A percentile compares a stretch with the other conserved stretches of the same genome.
Conservation (phyloP, 768 basidiomycete species). For the Agaricus subrufescens region DNA sequence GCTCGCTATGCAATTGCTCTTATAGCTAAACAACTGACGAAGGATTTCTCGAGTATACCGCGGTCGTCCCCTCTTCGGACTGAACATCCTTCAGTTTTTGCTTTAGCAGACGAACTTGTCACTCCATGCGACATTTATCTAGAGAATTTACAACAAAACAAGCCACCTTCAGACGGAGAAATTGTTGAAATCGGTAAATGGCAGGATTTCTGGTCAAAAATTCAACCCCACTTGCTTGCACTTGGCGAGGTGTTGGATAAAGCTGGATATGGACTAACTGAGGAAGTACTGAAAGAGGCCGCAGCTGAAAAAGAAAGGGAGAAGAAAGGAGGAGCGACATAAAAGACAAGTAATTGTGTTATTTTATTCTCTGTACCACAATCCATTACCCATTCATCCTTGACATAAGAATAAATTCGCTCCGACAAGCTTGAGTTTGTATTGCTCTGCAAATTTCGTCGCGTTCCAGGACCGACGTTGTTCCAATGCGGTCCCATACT, state of each 20-base stretch:
- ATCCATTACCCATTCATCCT: background rate
- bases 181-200: conserved; percentile 3
- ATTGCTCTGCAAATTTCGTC: conserved; percentile 41
- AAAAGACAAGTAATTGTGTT: background rate
- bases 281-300: background rate
- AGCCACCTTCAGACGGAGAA: background rate
- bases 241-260: conserved; percentile 9
- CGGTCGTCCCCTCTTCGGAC: background rate
- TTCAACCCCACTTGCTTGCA: background rate
- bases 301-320: background rate
- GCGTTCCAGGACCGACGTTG: conserved; percentile 55
- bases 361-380: background rate
- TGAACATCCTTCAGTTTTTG: conserved; percentile 1
- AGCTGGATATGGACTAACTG: conserved; percentile 1
- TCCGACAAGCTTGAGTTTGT: conserved; percentile 54
- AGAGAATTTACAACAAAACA: background rate
- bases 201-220: conserved; percentile 12
- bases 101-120: conserved; percentile 1
- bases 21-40: background rate
- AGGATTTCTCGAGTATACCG: conserved; percentile 4
- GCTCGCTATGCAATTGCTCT: conserved; percentile 1
- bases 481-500: conserved; percentile 37
- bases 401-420: conserved; percentile 45
- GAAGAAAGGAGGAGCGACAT: background rate
- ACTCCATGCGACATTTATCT: conserved; percentile 6